These are phyloP conservation scores for Calamus simplicifolius DNA, from an alignment of 176 grass and related monocot genomes.

Conservation along the genomic window DNA sequence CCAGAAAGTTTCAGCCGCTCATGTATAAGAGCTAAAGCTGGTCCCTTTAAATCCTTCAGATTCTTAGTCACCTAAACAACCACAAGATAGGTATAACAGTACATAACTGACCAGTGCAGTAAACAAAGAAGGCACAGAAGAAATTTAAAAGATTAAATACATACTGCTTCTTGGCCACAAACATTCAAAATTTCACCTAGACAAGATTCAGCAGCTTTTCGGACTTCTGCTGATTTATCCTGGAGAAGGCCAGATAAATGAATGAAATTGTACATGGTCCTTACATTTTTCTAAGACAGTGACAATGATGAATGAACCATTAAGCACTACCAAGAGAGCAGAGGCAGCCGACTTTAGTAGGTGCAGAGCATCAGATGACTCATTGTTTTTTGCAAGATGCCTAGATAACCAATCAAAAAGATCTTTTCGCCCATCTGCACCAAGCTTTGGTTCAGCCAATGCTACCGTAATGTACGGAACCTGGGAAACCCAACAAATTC, in stretches of 20 bases:
- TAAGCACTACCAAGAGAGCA: constrained; percentile 62
- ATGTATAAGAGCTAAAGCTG: constrained; percentile 70
- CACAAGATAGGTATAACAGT: too few species aligned
- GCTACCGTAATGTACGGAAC: constrained; percentile 71
- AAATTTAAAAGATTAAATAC: constrained; percentile 6
- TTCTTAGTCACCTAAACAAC: constrained; percentile 52
- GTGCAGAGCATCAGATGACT: constrained; percentile 72
- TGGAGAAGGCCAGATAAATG: constrained; percentile 30
- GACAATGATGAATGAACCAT: not conserved
- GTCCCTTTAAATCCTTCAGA: constrained; percentile 86
- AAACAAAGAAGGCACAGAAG: not conserved
- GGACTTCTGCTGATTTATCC: constrained; percentile 99
- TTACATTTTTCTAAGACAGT: not conserved
- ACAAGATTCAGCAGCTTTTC: constrained; percentile 86
- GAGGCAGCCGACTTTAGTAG: constrained; percentile 80
- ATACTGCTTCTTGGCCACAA: constrained; percentile 90
- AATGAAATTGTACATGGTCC: not conserved
- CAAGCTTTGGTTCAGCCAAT: constrained; percentile 79
- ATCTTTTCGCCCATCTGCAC: constrained; percentile 92
- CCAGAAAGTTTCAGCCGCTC: constrained; percentile 70
- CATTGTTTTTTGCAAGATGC: constrained; percentile 60
- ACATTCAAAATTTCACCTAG: constrained; percentile 76
- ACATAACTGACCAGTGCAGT: too few species aligned
- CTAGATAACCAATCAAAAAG: constrained; percentile 99
- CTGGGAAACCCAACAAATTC: constrained; percentile 25